phyloP scores from a whole-genome alignment of 352 stramenopile genomes.

The Pythium monospermum region DNA sequence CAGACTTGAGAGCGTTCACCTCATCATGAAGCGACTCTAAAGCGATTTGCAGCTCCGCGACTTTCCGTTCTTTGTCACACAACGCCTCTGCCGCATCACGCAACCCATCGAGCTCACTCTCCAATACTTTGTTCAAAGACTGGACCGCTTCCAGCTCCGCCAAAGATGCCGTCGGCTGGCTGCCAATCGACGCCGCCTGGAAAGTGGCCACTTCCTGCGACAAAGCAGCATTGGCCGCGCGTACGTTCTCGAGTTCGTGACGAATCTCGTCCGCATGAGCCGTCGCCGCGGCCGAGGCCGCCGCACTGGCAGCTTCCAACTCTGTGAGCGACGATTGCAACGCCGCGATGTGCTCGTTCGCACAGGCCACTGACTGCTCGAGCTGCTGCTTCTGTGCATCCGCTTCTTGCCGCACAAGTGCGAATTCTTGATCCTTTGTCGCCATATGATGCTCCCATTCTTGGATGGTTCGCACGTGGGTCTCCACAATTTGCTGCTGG shows the following conservation, averaged over 20 bases:
- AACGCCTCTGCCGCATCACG: slow-evolving; percentile 1
- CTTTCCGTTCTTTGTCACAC: slow-evolving; percentile 15
- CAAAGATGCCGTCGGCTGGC: too few species aligned
- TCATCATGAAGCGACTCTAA: slow-evolving; percentile 17
- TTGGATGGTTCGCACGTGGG: slow-evolving; percentile 3
- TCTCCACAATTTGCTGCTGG: background rate
- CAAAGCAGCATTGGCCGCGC: background rate
- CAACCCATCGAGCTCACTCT: slow-evolving; percentile 10
- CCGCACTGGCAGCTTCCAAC: too few species aligned
- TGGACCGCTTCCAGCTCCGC: slow-evolving; percentile 10
- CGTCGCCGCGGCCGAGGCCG: slow-evolving; percentile 1
- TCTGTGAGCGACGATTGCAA: too few species aligned
- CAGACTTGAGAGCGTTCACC: slow-evolving; percentile 7
- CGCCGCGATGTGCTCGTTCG: slow-evolving; percentile 9
- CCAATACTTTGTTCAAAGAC: slow-evolving; percentile 2
- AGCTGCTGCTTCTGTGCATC: slow-evolving; percentile 13
- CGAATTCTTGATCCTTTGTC: background rate
- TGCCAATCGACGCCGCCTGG: background rate
- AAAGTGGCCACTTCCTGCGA: slow-evolving; percentile 5
- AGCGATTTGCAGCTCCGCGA: slow-evolving; percentile 8
- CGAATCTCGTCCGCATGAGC: background rate
- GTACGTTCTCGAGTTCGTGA: slow-evolving; percentile 2
- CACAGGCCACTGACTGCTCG: slow-evolving; percentile 12
- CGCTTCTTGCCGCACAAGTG: background rate
- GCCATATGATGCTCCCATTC: background rate